Evolutionary conservation across 2,329 filamentous ascomycete genomes (phyloP).

Genomic region (Aspergillus spinulosporus): DNA sequence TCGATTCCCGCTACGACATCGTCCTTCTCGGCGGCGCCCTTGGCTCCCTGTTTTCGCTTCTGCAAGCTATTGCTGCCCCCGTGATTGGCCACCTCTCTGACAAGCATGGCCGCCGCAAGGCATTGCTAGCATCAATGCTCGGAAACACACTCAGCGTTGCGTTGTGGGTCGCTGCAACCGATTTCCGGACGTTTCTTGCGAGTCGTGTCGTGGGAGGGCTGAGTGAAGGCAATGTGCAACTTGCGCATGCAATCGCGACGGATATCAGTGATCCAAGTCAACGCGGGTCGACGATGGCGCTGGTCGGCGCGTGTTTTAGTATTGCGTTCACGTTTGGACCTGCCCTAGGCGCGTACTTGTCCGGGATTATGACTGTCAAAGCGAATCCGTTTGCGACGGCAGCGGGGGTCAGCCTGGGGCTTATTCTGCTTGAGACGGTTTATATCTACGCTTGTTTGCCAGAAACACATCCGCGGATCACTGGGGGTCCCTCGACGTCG

Average conservation of each 20-base stretch:
- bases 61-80: constrained; percentile 89
- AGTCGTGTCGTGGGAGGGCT: constrained; percentile 88
- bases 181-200: constrained; percentile 95
- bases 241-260: constrained; percentile 93
- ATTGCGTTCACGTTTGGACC: constrained; percentile 97
- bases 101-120: constrained; percentile 79
- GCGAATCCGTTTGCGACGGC: constrained; percentile 93
- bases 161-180: constrained; percentile 88
- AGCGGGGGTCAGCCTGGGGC: constrained; percentile 78
- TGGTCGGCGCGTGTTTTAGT: constrained; percentile 95
- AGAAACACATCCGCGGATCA: constrained; percentile 71
- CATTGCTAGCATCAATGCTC: constrained; percentile 84
- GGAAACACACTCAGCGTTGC: constrained; percentile 93
- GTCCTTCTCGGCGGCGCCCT: constrained; percentile 91
- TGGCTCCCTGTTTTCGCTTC: constrained; percentile 87
- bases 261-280: constrained; percentile 87
- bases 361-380: constrained; percentile 72
- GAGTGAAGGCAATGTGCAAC: constrained; percentile 94
- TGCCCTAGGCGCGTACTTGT: constrained; percentile 82
- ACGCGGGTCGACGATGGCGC: constrained; percentile 88
- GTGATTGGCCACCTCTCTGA: constrained; percentile 88
- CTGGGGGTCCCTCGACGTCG: constrained; percentile 31
- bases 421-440: constrained; percentile 82
- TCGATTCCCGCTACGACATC: constrained; percentile 95
- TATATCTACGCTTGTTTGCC: constrained; percentile 85